These are phyloP conservation scores for Athelia sp. DNA, from an alignment of 1,284 basidiomycete species.

Conservation along the genomic window DNA sequence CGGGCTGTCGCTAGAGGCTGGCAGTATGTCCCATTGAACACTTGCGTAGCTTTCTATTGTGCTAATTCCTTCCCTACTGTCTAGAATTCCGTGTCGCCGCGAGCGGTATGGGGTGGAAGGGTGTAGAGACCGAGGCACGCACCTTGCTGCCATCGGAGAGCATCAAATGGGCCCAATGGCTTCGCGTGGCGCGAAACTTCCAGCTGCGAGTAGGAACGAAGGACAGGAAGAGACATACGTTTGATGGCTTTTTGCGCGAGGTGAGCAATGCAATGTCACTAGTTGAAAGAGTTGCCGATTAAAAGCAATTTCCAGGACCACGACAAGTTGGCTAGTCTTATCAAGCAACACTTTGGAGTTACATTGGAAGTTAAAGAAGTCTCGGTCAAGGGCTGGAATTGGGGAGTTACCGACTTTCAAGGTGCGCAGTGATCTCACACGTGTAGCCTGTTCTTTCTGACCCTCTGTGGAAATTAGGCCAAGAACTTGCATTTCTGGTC, in stretches of 20 bases:
- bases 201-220: slow-evolving; percentile 83
- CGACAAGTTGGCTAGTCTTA: slow-evolving; percentile 68
- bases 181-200: slow-evolving; percentile 87
- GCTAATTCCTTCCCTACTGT: slow-evolving; percentile 7
- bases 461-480: slow-evolving; percentile 44
- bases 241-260: slow-evolving; percentile 93
- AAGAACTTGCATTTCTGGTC: slow-evolving; percentile 88
- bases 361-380: slow-evolving; percentile 85
- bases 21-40: slow-evolving; percentile 56
- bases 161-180: slow-evolving; percentile 88
- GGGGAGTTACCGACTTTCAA: slow-evolving; percentile 94
- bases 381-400: slow-evolving; percentile 96
- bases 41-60: slow-evolving; percentile 4
- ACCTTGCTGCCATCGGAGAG: slow-evolving; percentile 67
- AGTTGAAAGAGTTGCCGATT: slow-evolving; percentile 5
- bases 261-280: slow-evolving; percentile 37
- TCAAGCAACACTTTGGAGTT: slow-evolving; percentile 84
- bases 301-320: slow-evolving; percentile 57
- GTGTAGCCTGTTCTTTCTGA: slow-evolving; percentile 1
- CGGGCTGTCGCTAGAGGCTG: slow-evolving; percentile 67
- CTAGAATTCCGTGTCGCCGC: slow-evolving; percentile 84
- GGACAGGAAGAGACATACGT: slow-evolving; percentile 75
- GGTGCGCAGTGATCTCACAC: slow-evolving; percentile 41
- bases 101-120: slow-evolving; percentile 92
- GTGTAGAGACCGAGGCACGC: slow-evolving; percentile 59